Conservation (phyloP, 2,329 filamentous ascomycete species). For the Pseudogymnoascus pannorum region DNA sequence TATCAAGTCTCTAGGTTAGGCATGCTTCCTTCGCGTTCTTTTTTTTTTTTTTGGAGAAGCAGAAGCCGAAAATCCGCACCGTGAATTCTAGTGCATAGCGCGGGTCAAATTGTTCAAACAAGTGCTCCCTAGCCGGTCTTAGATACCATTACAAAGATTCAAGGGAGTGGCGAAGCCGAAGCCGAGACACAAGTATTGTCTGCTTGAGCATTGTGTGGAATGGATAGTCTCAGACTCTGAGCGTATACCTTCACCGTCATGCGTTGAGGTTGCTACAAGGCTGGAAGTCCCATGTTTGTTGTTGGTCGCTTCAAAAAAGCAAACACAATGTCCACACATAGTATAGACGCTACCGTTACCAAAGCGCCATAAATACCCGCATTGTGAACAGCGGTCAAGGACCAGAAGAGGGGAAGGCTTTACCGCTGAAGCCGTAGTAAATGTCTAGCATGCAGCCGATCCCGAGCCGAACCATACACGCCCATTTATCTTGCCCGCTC, state of each 20-base stretch:
- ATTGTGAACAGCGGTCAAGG: background rate
- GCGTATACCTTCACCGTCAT: background rate
- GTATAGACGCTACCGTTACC: background rate
- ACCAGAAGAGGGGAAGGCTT: background rate
- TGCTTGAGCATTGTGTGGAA: conserved; percentile 1
- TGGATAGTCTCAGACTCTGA: background rate
- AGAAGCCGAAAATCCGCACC: background rate
- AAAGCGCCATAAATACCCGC: background rate
- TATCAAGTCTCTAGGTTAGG: background rate
- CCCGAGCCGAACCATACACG: background rate
- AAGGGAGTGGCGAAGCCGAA: background rate
- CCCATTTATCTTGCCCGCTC: background rate
- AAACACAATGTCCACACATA: background rate
- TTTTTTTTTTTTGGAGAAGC: too few species aligned
- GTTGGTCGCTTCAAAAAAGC: background rate
- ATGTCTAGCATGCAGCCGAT: background rate
- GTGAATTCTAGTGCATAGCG: background rate
- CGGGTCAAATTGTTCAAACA: background rate
- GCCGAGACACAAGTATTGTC: background rate
- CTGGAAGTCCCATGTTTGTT: background rate
- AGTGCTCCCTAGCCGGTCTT: background rate
- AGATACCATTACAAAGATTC: background rate
- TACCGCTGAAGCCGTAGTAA: background rate
- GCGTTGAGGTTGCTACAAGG: background rate
- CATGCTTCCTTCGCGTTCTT: background rate